These are phyloP conservation scores for Alternaria novae-zelandiae DNA, from an alignment of 2,329 filamentous ascomycete genomes.

Conservation along the genomic window DNA sequence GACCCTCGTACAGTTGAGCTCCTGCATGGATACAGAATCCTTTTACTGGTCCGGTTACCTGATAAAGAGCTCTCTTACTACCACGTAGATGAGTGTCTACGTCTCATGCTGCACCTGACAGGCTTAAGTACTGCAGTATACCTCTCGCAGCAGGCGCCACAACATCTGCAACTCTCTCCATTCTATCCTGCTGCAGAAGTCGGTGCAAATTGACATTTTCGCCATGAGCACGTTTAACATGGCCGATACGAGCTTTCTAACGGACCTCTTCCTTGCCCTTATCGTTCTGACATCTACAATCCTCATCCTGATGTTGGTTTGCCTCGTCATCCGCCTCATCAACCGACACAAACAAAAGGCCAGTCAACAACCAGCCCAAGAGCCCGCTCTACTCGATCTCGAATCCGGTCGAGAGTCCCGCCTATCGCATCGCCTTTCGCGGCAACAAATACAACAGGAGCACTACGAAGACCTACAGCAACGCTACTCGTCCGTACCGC, in stretches of 20 bases:
- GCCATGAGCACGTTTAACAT: neutral
- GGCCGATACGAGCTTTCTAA: neutral
- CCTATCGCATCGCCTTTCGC: constrained; percentile 10
- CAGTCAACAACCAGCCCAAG: neutral
- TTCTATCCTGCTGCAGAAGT: neutral
- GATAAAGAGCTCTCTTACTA: neutral
- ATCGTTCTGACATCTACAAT: constrained; percentile 19
- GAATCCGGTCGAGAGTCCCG: constrained; percentile 2
- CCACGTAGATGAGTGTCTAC: neutral
- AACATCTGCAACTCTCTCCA: neutral
- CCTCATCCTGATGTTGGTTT: constrained; percentile 23
- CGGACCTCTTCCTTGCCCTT: constrained; percentile 20
- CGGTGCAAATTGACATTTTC: neutral
- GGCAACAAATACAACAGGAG: constrained; percentile 7
- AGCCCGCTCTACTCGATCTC: constrained; percentile 2
- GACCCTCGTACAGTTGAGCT: neutral
- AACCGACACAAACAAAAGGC: constrained; percentile 2
- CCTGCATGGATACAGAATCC: neutral
- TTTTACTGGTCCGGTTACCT: neutral
- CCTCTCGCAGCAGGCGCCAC: constrained; percentile 10
- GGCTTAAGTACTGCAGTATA: constrained; percentile 16
- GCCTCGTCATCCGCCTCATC: constrained; percentile 15
- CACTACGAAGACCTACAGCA: constrained; percentile 9
- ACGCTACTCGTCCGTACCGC: constrained; percentile 8
- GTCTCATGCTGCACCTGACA: neutral